Evolutionary conservation across 129 eudicot species (phyloP).

Genomic region (Chrysanthemum makinoi): DNA sequence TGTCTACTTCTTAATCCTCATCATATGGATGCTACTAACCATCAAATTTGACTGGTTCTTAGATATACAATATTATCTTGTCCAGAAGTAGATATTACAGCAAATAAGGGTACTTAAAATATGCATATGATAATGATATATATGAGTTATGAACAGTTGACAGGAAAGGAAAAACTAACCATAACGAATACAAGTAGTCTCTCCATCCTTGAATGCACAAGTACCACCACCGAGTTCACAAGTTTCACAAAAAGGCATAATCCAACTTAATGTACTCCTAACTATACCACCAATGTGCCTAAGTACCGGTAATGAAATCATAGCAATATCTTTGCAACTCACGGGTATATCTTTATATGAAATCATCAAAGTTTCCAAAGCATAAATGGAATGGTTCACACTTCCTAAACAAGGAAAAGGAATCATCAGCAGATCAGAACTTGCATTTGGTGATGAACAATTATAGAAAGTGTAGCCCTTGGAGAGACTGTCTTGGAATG

Average conservation of each 20-base stretch:
- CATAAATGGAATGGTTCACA: slow-evolving; percentile 42
- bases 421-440: slow-evolving; percentile 21
- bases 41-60: too few species aligned
- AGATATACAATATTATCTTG: too few species aligned
- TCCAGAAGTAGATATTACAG: too few species aligned
- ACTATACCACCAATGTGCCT: slow-evolving; percentile 17
- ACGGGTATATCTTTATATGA: slow-evolving; percentile 29
- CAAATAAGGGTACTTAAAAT: too few species aligned
- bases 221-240: slow-evolving; percentile 49
- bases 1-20: too few species aligned
- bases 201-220: slow-evolving; percentile 42
- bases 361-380: slow-evolving; percentile 16
- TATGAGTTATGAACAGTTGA: not conserved
- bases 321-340: slow-evolving; percentile 35
- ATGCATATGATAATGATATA: too few species aligned
- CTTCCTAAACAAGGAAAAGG: slow-evolving; percentile 45
- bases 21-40: too few species aligned
- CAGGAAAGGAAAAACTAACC: slow-evolving; percentile 21
- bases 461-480: slow-evolving; percentile 41
- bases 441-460: slow-evolving; percentile 37
- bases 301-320: slow-evolving; percentile 32
- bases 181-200: slow-evolving; percentile 29
- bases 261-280: slow-evolving; percentile 46
- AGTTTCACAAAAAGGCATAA: slow-evolving; percentile 44
- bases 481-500: slow-evolving; percentile 12